phyloP scores from a whole-genome alignment of 2,329 filamentous ascomycete genomes.

The Hypocrella siamensis region DNA sequence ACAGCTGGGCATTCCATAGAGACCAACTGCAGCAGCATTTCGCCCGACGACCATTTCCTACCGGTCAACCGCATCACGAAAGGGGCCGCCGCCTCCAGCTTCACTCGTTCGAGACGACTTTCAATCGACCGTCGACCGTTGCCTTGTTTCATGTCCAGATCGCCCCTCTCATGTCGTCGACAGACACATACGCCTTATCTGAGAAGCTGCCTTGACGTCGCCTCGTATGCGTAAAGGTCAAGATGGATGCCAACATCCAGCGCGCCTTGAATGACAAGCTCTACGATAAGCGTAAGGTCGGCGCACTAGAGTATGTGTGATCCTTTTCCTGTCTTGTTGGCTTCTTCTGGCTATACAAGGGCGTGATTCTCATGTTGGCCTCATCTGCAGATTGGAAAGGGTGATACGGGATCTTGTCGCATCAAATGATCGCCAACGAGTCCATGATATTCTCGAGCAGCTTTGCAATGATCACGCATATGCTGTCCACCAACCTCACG shows the following conservation, averaged over 20 bases:
- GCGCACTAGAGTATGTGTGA: conserved; percentile 74
- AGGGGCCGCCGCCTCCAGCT: too few relatives aligned
- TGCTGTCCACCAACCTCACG: conserved; percentile 90
- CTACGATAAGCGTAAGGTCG: conserved; percentile 94
- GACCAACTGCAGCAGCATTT: too few relatives aligned
- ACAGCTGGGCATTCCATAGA: too few relatives aligned
- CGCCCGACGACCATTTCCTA: too few relatives aligned
- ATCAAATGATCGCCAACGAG: conserved; percentile 61
- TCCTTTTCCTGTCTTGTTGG: background rate
- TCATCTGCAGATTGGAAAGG: conserved; percentile 59
- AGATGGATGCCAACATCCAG: conserved; percentile 80
- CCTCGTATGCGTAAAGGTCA: conserved; percentile 3
- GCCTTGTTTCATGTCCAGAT: too few relatives aligned
- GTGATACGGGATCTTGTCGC: conserved; percentile 73
- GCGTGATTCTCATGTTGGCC: conserved; percentile 5
- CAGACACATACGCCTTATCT: too few relatives aligned
- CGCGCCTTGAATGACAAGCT: conserved; percentile 93
- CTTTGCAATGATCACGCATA: conserved; percentile 97
- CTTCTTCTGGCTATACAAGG: background rate
- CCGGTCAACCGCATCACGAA: too few relatives aligned
- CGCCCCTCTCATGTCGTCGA: too few relatives aligned
- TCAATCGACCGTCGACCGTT: too few relatives aligned
- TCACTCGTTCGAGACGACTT: too few relatives aligned
- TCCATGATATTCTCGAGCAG: conserved; percentile 83
- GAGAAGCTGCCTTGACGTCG: too few relatives aligned